These are phyloP conservation scores for Xylaria cubensis DNA, from an alignment of 495 filamentous ascomycete genomes.

Conservation along the genomic window DNA sequence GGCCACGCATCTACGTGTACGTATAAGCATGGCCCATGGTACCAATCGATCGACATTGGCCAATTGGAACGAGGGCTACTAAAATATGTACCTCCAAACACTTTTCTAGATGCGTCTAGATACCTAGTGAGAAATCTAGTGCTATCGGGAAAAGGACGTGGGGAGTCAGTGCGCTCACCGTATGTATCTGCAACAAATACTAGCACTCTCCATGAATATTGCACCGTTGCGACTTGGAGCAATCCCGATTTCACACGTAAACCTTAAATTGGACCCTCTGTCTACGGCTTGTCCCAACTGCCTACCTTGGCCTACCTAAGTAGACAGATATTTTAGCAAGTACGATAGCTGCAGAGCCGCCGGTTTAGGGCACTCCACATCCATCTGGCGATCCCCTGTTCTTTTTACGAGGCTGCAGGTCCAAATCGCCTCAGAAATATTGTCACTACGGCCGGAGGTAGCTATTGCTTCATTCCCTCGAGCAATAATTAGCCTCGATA, in stretches of 20 bases:
- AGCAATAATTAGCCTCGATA: background rate
- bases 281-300: background rate
- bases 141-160: background rate
- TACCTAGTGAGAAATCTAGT: slow-evolving; percentile 4
- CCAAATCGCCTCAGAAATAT: background rate
- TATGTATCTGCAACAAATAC: slow-evolving; percentile 6
- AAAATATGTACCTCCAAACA: background rate
- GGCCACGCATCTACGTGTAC: slow-evolving; percentile 4
- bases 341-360: slow-evolving; percentile 12
- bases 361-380: slow-evolving; percentile 14
- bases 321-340: background rate
- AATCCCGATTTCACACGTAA: slow-evolving; percentile 2
- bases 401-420: slow-evolving; percentile 7
- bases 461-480: background rate
- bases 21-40: background rate
- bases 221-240: background rate
- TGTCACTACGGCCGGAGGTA: background rate
- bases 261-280: slow-evolving; percentile 5
- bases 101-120: background rate
- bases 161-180: background rate
- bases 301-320: background rate
- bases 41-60: slow-evolving; percentile 15
- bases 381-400: background rate
- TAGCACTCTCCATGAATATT: background rate
- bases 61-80: background rate